Evolutionary conservation across 768 basidiomycete genomes (phyloP), one percentile per base, ranked within the genome.

Genomic region (Leccinum uliginosum): DNA sequence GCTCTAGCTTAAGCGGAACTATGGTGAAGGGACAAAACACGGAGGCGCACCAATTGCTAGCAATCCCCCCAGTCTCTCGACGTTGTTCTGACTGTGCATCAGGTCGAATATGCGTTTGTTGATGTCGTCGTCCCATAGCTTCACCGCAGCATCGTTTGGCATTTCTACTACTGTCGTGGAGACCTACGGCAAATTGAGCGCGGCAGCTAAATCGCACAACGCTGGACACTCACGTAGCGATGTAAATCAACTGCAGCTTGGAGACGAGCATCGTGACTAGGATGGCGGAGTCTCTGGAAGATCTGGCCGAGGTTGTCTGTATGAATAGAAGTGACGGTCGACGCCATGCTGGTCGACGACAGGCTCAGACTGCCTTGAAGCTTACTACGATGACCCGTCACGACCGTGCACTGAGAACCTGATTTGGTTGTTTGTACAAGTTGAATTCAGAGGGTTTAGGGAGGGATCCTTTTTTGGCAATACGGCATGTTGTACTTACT

Each of bases 101-200:
- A 93, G 80, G 62, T 89, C 87, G 67, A 93, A 91, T 53, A 95
- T 75, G 35, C 84, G 76, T 59, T 83, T 80, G 67, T 86, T 93
- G 63, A 95, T 87, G 55, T 83, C 84, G 61, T 91, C 87, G 59
- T 93, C 89, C 90, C 91, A 93, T 50, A 93, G 74, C 68, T 91
- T 91, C 0, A 84, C 81, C 10, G 87, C 86, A 12, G 84, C 84
- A 62, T 93, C 91, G 1, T 89, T 84, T 10, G 89, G 83, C 82
- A 91, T 86, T 67, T 93, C 91, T 8, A 86, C 80, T 4, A 91
- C 80, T 6, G 83, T 83, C 30, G 82, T 82, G 9, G 83, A 80
- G 23, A 93, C 86, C 92, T 93, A 65, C 19, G 29, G 45, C 57
- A 43, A 45, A 30, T 45, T 63, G 23, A 65, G 62, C 46, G 47